Evolutionary conservation across 2,329 filamentous ascomycete species (phyloP), one percentile per base, ranked within the genome.

Genomic region (Coniochaeta prunicola): DNA sequence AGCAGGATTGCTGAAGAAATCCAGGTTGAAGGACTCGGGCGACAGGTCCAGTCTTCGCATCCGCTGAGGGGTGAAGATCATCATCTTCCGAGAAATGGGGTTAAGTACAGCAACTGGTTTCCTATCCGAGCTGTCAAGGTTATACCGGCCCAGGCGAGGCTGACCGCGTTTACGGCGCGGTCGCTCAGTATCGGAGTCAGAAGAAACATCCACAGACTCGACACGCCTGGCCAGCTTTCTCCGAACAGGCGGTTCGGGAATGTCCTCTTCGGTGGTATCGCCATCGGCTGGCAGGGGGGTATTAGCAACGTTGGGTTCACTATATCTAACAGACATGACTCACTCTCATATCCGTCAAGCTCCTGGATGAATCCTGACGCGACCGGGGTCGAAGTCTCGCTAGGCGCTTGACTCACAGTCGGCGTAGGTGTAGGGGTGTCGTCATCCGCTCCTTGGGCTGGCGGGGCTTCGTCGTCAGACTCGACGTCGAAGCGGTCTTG

Each of bases 231-330:
- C 50, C 57, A 76, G 75, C 62, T 73, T 76, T 66, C 78, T 82
- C 67, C 78, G 80, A 31, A 78, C 67, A 28, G 76, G 74, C 45
- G 77, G 79, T 57, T 81, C 77, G 13, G 80, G 80, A 26, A 78
- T 73, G 60, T 86, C 83, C 62, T 86, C 83, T 64, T 85, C 83
- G 24, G 83, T 86, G 2, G 83, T 85, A 60, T 85, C 83, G 54
- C 82, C 83, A 71, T 85, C 83, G 67, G 80, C 80, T 84, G 70
- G 45, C 38, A 57, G 45, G 50, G 55, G 45, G 58, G 50, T 56
- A 73, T 80, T 76, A 81, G 77, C 68, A 73, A 61, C 24, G 45
- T 45, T 21, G 38, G 58, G 17, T 58, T 48, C 57, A 62, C 62
- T 59, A 50, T 55, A 34, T 59, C 30, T 59, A 45, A 63, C 60